Base-by-base conservation (phyloP, 225 moss, liverwort and hornwort species). In the Polytrichum formosum region DNA sequence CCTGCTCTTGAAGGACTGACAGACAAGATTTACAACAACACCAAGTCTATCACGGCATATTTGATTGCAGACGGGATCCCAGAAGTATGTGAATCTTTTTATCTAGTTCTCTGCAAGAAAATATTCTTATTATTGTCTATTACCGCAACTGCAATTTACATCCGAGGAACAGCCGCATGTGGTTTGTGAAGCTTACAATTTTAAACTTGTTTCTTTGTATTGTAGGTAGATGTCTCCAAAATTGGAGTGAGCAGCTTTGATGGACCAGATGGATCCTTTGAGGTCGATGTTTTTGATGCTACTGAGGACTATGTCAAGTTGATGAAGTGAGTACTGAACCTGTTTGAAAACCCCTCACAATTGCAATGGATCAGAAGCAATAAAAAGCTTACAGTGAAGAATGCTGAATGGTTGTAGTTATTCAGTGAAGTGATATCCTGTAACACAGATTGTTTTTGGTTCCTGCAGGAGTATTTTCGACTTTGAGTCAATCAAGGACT, bases 1-100 rank as follows among this genome's bases (percentile, higher is more conserved):
- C 98, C 98, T 60, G 98, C 98, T 78, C 83, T 91, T 53, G 98
- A 98, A 73, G 72, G 85, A 33, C 82, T 98, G 23, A 98, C 98
- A 28, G 78, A 98, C 68, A 90, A 86, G 58, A 98, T 98, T 27
- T 94, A 78, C 76, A 80, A 72, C 53, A 91, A 73, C 63, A 92
- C 92, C 70, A 92, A 92, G 84, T 83, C 78, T 18, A 92, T 98
- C 75, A 63, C 82, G 65, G 71, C 65, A 23, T 98, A 98, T 64
- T 17, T 72, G 64, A 84, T 82, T 31, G 89, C 92, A n/a, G 91
- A 91, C 0, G 94, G 87, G 66, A 75, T 98, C 72, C 90, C 94
- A n/a, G 73, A 79, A 70, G 95, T 95, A 91, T 68, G 90, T 46
- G 18, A 0, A 54, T 19, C 25, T 55, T 2, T 29, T 37, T n/a